These are phyloP conservation scores for Aspergillus campestris DNA, from an alignment of 495 filamentous ascomycete genomes.

Conservation along the genomic window DNA sequence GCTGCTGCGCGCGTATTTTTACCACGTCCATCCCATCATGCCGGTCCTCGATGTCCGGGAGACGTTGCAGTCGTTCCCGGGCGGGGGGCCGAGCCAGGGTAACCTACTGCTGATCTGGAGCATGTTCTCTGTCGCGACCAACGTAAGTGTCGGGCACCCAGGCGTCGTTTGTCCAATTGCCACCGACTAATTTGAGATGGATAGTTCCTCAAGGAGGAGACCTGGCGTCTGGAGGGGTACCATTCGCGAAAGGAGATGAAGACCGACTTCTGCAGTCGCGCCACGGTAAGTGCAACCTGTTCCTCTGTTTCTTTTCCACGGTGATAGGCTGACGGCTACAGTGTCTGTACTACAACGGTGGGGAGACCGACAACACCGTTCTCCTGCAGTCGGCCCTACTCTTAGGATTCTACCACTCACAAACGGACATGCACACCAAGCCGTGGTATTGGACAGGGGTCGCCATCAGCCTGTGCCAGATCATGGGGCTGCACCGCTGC, in stretches of 20 bases:
- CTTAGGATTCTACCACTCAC: constrained; percentile 33
- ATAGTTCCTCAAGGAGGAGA: constrained; percentile 18
- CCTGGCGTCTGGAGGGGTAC: constrained; percentile 24
- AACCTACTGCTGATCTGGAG: constrained; percentile 34
- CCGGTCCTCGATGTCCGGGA: constrained; percentile 29
- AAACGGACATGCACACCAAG: constrained; percentile 24
- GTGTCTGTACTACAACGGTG: constrained; percentile 29
- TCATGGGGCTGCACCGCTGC: constrained; percentile 25
- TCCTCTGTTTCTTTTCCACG: neutral
- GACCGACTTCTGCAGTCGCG: constrained; percentile 27
- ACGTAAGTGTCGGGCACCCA: constrained; percentile 13
- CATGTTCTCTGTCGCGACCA: constrained; percentile 29
- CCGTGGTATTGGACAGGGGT: constrained; percentile 33
- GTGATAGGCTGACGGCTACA: constrained; percentile 5
- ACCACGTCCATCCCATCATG: constrained; percentile 33
- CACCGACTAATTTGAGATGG: neutral
- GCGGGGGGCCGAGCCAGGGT: constrained; percentile 14
- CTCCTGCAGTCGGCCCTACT: constrained; percentile 31
- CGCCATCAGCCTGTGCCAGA: constrained; percentile 26
- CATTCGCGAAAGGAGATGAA: constrained; percentile 30
- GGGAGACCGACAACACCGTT: constrained; percentile 26
- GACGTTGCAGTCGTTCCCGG: constrained; percentile 17
- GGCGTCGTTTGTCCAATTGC: too few relatives aligned
- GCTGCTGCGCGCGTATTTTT: constrained; percentile 26
- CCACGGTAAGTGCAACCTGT: constrained; percentile 17